Base-by-base conservation (phyloP, 352 stramenopile species). In the Phytopythium montanum region DNA sequence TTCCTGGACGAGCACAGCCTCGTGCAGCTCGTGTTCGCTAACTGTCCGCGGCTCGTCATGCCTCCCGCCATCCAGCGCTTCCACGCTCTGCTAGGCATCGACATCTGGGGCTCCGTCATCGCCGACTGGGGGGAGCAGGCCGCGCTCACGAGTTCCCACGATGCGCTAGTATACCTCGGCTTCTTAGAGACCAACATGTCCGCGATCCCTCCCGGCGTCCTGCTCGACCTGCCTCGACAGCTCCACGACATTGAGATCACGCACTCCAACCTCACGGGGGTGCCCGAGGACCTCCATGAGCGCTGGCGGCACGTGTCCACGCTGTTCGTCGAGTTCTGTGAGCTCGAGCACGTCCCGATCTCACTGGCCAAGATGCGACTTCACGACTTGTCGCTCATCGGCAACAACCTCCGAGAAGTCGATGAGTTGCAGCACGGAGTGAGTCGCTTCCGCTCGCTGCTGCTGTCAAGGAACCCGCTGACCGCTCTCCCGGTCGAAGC, bases 101-200 rank as follows among this genome's bases (percentile, higher is more conserved):
- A 75, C 25, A 50, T 77, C 28, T 72, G 60, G 63, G 68, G 65
- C n/a, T 63, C 56, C 3, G 60, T 33, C 16, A 56, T 77, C 21
- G 19, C 42, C 0, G 23, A 36, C 14, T 77, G 66, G 66, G 41
- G 8, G 2, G 19, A 29, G 13, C 48, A 62, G 4, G 60, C 64
- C 12, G 55, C 52, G 5, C 21, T 74, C n/a, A 66, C 42, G 0
- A 12, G n/a, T 7, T 25, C 26, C 6, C 36, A 39, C 10, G 56
- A 63, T n/a, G 29, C 52, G 4, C 49, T 77, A 19, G 34, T 48
- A 19, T 72, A 75, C 39, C 26, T 73, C 33, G 54, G 46, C 3
- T 42, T 77, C n/a, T 59, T 72, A 2, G 39, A 44, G 26, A 42
- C 50, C 12, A 61, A 61, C 31, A 61, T 74, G 63, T 53, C 56